These are phyloP conservation scores for Macrotyloma uniflorum DNA, from an alignment of 306 rosid genomes.

Conservation along the genomic window DNA sequence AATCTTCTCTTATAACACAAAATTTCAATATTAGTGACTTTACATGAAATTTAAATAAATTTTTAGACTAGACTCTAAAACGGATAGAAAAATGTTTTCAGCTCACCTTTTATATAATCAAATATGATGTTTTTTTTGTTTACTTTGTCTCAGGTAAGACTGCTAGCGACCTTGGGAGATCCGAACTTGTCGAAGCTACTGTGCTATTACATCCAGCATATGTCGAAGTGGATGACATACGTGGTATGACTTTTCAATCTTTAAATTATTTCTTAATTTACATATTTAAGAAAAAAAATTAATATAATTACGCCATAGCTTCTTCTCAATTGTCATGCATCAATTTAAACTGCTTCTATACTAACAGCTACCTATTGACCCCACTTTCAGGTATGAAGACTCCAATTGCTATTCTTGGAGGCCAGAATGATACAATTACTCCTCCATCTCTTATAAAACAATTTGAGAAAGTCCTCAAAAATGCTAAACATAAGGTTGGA, in stretches of 20 bases:
- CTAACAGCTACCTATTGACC: neutral
- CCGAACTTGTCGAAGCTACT: conserved; percentile 45
- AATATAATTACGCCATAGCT: no score
- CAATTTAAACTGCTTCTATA: neutral
- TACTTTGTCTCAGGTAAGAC: conserved; percentile 56
- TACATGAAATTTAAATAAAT: no score
- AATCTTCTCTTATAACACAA: no score
- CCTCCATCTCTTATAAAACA: conserved; percentile 57
- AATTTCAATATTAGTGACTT: no score
- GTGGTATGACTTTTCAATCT: conserved; percentile 47
- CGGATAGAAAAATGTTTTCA: no score
- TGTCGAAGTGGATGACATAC: conserved; percentile 54
- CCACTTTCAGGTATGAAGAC: conserved; percentile 52
- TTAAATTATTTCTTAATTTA: conserved; percentile 16
- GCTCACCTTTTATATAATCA: no score
- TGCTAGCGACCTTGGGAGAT: conserved; percentile 51
- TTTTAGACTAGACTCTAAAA: no score
- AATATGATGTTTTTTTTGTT: neutral
- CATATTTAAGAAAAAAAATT: neutral
- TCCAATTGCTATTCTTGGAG: conserved; percentile 68
- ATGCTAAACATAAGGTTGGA: conserved; percentile 57
- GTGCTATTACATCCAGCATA: conserved; percentile 67
- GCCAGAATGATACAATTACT: conserved; percentile 48
- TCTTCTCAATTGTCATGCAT: no score
- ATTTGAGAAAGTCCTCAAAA: conserved; percentile 48